A percentile compares a stretch with the other conserved stretches of the same genome.
Conservation (phyloP, 1,284 basidiomycete genomes). For the Cutaneotrichosporon sp. region DNA sequence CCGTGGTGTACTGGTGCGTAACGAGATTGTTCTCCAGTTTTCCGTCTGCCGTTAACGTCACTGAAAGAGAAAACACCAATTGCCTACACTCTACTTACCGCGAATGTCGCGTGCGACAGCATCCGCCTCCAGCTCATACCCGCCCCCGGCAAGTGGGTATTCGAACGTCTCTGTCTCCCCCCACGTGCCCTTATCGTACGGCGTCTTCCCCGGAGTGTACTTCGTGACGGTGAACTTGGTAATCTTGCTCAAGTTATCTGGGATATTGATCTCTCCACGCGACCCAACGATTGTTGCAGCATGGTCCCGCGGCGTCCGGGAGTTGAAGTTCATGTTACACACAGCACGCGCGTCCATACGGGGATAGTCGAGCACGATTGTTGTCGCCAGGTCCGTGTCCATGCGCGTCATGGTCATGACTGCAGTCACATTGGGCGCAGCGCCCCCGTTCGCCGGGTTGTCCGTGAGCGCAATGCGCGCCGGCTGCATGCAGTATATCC, state of each 20-base stretch:
- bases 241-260: conserved; percentile 7
- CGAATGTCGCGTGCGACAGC: conserved; percentile 44
- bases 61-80: not conserved
- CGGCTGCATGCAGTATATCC: conserved; percentile 39
- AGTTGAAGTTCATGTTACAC: conserved; percentile 7
- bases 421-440: conserved; percentile 30
- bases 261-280: conserved; percentile 11
- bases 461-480: conserved; percentile 19
- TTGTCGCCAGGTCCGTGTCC: conserved; percentile 43
- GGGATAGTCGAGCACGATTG: conserved; percentile 38
- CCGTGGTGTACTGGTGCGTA: conserved; percentile 38
- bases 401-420: conserved; percentile 40
- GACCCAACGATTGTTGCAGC: conserved; percentile 9
- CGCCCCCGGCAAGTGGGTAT: conserved; percentile 31
- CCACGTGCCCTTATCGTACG: conserved; percentile 1
- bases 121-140: conserved; percentile 49
- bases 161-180: conserved; percentile 27
- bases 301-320: conserved; percentile 5
- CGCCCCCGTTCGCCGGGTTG: conserved; percentile 34
- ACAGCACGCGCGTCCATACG: conserved; percentile 30
- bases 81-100: not conserved
- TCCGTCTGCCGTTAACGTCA: conserved; percentile 26
- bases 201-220: not conserved
- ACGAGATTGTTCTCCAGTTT: conserved; percentile 37
- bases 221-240: conserved; percentile 6